These are phyloP conservation scores for Crotalaria pallida DNA, from an alignment of 306 rosid species.

Conservation along the genomic window DNA sequence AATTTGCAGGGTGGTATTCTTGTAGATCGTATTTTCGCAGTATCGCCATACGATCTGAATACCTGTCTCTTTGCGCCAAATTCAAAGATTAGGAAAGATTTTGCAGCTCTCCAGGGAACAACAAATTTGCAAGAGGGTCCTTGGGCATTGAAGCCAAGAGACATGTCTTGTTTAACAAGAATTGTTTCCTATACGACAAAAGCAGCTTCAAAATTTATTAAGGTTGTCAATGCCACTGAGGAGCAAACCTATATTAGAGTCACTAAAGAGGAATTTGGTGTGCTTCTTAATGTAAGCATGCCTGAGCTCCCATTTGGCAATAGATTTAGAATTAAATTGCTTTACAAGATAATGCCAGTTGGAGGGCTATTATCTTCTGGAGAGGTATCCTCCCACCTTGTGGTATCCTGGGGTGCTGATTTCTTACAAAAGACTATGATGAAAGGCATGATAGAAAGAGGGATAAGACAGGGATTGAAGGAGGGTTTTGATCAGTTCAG, in stretches of 20 bases:
- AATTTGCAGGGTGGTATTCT: constrained; percentile 65
- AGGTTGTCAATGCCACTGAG: constrained; percentile 63
- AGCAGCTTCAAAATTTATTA: constrained; percentile 62
- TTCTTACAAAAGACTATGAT: constrained; percentile 73
- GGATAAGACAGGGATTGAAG: constrained; percentile 67
- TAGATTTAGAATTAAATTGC: constrained; percentile 60
- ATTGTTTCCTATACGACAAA: constrained; percentile 52
- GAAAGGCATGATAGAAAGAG: constrained; percentile 72
- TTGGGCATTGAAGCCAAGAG: constrained; percentile 70
- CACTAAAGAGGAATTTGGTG: constrained; percentile 50
- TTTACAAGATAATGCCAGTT: constrained; percentile 77
- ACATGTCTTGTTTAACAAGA: constrained; percentile 46
- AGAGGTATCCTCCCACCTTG: constrained; percentile 52
- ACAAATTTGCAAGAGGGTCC: constrained; percentile 58
- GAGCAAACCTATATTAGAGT: constrained; percentile 73
- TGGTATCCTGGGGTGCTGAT: constrained; percentile 67
- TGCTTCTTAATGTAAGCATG: constrained; percentile 49
- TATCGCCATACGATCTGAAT: constrained; percentile 50
- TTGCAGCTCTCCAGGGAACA: constrained; percentile 60
- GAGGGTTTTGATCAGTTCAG: constrained; percentile 61
- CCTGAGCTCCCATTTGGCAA: constrained; percentile 87
- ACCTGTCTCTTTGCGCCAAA: constrained; percentile 54
- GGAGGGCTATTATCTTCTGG: constrained; percentile 49
- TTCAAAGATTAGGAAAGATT: constrained; percentile 61
- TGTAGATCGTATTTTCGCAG: constrained; percentile 51